A percentile compares a stretch with the other conserved stretches of the same genome.
Evolutionary conservation across 1,284 basidiomycete species (phyloP).

Genomic region (Heliocybe sulcata): DNA sequence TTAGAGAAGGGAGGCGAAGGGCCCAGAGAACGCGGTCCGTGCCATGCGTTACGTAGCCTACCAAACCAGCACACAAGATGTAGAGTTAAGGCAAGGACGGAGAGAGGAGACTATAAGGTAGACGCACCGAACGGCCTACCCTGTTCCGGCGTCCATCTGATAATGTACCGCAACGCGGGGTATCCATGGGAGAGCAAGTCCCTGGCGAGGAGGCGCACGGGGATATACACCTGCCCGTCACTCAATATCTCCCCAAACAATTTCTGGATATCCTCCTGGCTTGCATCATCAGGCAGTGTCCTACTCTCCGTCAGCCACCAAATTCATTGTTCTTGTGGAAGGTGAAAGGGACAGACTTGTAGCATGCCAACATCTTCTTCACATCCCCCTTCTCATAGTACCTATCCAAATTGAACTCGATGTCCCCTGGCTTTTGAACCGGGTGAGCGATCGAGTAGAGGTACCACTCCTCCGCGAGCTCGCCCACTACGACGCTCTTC

Average conservation of each 20-base stretch:
- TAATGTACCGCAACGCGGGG: slow-evolving; percentile 61
- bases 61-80: slow-evolving; percentile 8
- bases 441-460: slow-evolving; percentile 66
- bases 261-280: slow-evolving; percentile 32
- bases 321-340: neutral
- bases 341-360: neutral
- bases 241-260: slow-evolving; percentile 57
- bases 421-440: slow-evolving; percentile 36
- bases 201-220: slow-evolving; percentile 51
- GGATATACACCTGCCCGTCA: slow-evolving; percentile 65
- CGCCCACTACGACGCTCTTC: slow-evolving; percentile 53
- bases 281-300: slow-evolving; percentile 27
- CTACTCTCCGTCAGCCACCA: slow-evolving; percentile 22
- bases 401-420: slow-evolving; percentile 49
- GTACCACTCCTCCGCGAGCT: slow-evolving; percentile 71
- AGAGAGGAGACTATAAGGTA: no score
- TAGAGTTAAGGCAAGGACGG: neutral
- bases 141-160: slow-evolving; percentile 63
- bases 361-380: slow-evolving; percentile 28
- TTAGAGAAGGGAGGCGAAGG: slow-evolving; percentile 32
- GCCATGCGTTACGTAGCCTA: slow-evolving; percentile 68
- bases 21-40: slow-evolving; percentile 49
- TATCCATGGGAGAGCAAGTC: slow-evolving; percentile 50
- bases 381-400: slow-evolving; percentile 51
- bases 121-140: slow-evolving; percentile 41